Conservation (phyloP, 345 rosid genomes). For the Firmiana major region DNA sequence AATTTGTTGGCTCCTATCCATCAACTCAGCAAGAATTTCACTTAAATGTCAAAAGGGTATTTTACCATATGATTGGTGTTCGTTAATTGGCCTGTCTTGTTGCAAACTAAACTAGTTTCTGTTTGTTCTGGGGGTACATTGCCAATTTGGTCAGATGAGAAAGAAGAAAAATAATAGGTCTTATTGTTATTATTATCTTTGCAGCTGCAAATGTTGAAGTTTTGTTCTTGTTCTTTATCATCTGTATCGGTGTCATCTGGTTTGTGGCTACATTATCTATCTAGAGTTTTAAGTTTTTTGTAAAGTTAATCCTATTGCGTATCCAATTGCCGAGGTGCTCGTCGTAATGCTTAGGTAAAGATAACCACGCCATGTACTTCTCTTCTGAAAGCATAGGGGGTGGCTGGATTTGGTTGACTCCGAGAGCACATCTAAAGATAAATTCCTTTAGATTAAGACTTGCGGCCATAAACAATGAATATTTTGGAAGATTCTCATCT, state of each 20-base stretch:
- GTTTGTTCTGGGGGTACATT: too few relatives aligned
- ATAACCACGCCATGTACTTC: neutral
- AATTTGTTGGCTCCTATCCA: neutral
- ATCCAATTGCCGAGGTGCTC: neutral
- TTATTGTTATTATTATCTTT: neutral
- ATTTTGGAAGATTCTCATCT: neutral
- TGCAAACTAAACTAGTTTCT: neutral
- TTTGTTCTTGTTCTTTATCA: too few relatives aligned
- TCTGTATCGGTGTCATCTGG: neutral
- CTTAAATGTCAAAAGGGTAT: neutral
- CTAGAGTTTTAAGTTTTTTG: too few relatives aligned
- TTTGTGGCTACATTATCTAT: neutral
- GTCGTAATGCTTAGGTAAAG: neutral
- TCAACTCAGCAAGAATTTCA: neutral
- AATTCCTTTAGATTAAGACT: constrained; percentile 10
- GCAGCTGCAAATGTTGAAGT: neutral
- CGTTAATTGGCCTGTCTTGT: neutral
- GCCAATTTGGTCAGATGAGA: too few relatives aligned
- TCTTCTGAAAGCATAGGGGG: neutral
- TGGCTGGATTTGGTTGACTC: neutral
- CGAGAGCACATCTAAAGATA: constrained; percentile 4
- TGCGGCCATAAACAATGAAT: neutral
- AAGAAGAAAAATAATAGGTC: neutral
- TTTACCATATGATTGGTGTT: neutral
- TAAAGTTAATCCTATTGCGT: neutral